Base-by-base conservation (phyloP, 108 stramenopile genomes). In the Aureococcus anophagefferens region DNA sequence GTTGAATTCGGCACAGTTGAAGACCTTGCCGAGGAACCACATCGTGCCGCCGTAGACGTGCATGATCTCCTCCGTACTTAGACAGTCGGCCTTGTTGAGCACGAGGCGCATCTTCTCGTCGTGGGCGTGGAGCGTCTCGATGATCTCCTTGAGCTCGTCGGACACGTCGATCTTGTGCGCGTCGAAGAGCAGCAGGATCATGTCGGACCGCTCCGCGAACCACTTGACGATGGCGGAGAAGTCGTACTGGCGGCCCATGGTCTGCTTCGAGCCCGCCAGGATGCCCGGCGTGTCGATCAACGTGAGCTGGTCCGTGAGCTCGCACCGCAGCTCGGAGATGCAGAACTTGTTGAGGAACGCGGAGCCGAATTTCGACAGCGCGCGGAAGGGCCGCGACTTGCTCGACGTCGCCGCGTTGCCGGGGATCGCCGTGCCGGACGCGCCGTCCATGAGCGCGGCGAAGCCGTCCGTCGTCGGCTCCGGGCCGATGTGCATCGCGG, bases 121-220 rank as follows among this genome's bases (percentile, higher is more conserved):
- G 30, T 75, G 84, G 28, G 80, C 82, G 31, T 75, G 77, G 9
- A 84, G 80, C 17, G 68, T 30, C 66, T 83, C 77, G 66, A 84
- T 84, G 34, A 83, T 80, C 34, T 74, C 74, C 76, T 78, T 75
- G 81, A 87, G 85, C 74, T 87, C 86, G 79, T 87, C 86, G 35
- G 77, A 79, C 62, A 87, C 84, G 75, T 87, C 86, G 30, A 87
- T 76, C 85, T 87, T 87, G 78, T 87, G 86, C 28, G 86, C 85
- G 67, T 87, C 86, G 66, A 87, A 87, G 31, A 87, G 79, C 1
- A 87, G 83, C 65, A 87, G 76, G 64, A 87, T 86, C 21, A 85
- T 79, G 71, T 87, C 86, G 28, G 78, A 72, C 32, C 85, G 77
- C 80, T 81, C 83, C 0, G 85, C 86, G 37, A 87, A 87, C 86